These are phyloP conservation scores for Ilyonectria sp. DNA, from an alignment of 2,329 filamentous ascomycete species.

Conservation along the genomic window DNA sequence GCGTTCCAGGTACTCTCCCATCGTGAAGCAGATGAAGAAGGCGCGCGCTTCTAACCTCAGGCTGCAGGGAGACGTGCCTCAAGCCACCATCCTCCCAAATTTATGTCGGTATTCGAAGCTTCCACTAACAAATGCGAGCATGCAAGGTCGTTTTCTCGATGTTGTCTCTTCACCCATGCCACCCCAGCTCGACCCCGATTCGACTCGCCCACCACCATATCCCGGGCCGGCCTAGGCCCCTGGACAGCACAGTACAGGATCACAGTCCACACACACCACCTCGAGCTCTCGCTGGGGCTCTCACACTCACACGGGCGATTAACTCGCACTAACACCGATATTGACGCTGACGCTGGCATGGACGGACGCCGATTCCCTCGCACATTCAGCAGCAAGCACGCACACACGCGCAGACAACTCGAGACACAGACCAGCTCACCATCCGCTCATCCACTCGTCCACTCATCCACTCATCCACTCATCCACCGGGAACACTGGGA, in stretches of 20 bases:
- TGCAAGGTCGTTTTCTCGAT: conserved; percentile 8
- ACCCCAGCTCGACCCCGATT: conserved; percentile 11
- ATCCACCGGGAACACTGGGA: conserved; percentile 9
- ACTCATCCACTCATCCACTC: background rate
- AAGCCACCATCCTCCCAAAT: background rate
- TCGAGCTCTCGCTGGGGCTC: conserved; percentile 4
- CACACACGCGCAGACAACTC: conserved; percentile 3
- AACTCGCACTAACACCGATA: conserved; percentile 9
- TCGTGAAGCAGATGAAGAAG: background rate
- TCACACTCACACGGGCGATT: conserved; percentile 6
- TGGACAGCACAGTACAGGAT: conserved; percentile 13
- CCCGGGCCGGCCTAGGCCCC: conserved; percentile 22
- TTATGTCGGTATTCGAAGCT: background rate
- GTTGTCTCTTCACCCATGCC: conserved; percentile 12
- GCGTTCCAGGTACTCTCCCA: background rate
- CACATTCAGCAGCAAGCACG: conserved; percentile 10
- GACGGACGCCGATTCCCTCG: conserved; percentile 6
- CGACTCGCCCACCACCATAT: conserved; percentile 6
- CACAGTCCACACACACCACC: conserved; percentile 6
- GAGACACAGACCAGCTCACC: conserved; percentile 19
- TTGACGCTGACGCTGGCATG: background rate
- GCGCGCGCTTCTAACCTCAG: background rate
- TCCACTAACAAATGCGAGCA: background rate
- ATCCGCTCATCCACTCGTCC: background rate
- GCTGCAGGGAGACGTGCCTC: background rate